Conservation (phyloP, 2,329 filamentous ascomycete species). For the Xylariaceae sp. region DNA sequence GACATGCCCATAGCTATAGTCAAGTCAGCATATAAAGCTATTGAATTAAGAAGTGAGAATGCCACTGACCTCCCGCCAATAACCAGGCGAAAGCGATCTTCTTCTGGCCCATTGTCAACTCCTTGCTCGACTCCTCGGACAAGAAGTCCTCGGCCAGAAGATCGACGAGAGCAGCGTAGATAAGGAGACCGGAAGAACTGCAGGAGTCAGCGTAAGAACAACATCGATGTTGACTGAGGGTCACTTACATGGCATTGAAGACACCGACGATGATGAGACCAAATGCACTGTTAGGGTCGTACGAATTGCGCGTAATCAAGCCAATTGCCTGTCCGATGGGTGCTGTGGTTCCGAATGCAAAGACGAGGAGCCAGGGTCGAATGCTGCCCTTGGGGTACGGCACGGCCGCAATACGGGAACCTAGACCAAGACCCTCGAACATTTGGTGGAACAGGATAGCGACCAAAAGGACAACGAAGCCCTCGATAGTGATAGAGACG, state of each 20-base stretch:
- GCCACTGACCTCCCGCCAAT: slow-evolving; percentile 41
- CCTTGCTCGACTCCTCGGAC: slow-evolving; percentile 48
- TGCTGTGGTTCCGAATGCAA: slow-evolving; percentile 60
- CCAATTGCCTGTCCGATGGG: slow-evolving; percentile 64
- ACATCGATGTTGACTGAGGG: too few species aligned
- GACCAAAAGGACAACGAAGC: slow-evolving; percentile 62
- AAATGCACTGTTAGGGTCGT: slow-evolving; percentile 60
- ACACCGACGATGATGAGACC: slow-evolving; percentile 60
- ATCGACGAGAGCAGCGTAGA: slow-evolving; percentile 61
- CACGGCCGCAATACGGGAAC: slow-evolving; percentile 65
- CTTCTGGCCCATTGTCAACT: slow-evolving; percentile 49
- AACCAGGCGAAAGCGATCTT: slow-evolving; percentile 48
- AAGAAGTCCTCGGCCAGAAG: slow-evolving; percentile 62
- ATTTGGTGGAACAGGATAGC: slow-evolving; percentile 71
- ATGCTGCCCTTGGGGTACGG: slow-evolving; percentile 52
- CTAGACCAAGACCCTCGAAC: slow-evolving; percentile 65
- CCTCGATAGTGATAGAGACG: slow-evolving; percentile 62
- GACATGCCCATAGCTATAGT: slow-evolving; percentile 40
- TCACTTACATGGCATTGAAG: slow-evolving; percentile 59
- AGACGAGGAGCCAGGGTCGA: slow-evolving; percentile 57
- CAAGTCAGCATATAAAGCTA: slow-evolving; percentile 4
- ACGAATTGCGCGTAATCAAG: slow-evolving; percentile 49
- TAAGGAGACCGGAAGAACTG: slow-evolving; percentile 55
- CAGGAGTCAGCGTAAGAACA: background rate
- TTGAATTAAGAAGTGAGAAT: background rate